Evolutionary conservation across 2,329 filamentous ascomycete species (phyloP).

Genomic region (Chrysoporthe cubensis): DNA sequence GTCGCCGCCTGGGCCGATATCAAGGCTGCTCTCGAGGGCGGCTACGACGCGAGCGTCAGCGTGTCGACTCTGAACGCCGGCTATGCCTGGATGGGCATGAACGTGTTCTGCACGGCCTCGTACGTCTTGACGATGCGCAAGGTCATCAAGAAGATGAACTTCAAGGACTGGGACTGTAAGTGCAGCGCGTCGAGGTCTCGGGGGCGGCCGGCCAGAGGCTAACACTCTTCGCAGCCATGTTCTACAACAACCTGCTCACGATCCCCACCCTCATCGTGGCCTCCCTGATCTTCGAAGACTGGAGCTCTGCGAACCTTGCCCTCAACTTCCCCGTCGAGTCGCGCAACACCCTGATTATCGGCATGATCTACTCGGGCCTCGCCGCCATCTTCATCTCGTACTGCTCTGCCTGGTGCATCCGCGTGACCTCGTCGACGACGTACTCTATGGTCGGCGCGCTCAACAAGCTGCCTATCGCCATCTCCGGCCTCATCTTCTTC

Average conservation of each 20-base stretch:
- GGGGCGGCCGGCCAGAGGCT: conserved; percentile 37
- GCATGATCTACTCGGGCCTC: conserved; percentile 93
- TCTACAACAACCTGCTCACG: conserved; percentile 98
- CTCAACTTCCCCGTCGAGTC: conserved; percentile 86
- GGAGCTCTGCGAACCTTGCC: conserved; percentile 81
- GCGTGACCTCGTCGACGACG: conserved; percentile 94
- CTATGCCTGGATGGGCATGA: conserved; percentile 97
- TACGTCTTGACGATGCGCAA: conserved; percentile 95
- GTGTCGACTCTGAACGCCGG: conserved; percentile 91
- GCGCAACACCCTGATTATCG: conserved; percentile 78
- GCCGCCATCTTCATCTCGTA: conserved; percentile 99
- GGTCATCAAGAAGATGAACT: conserved; percentile 99
- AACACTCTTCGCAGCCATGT: conserved; percentile 73
- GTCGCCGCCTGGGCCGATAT: conserved; percentile 98
- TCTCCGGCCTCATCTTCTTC: conserved; percentile 94
- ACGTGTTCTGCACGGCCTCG: conserved; percentile 90
- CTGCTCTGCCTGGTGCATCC: conserved; percentile 98
- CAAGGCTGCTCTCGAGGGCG: conserved; percentile 75
- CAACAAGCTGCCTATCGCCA: conserved; percentile 95
- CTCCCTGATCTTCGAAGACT: conserved; percentile 86
- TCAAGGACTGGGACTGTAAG: conserved; percentile 99
- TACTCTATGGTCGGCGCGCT: conserved; percentile 98
- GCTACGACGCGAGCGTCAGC: conserved; percentile 60
- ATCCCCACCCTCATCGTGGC: conserved; percentile 87
- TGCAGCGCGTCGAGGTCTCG: conserved; percentile 35